These are phyloP conservation scores for Cardamine chenopodiifolia DNA, from an alignment of 345 rosid genomes.

Conservation along the genomic window DNA sequence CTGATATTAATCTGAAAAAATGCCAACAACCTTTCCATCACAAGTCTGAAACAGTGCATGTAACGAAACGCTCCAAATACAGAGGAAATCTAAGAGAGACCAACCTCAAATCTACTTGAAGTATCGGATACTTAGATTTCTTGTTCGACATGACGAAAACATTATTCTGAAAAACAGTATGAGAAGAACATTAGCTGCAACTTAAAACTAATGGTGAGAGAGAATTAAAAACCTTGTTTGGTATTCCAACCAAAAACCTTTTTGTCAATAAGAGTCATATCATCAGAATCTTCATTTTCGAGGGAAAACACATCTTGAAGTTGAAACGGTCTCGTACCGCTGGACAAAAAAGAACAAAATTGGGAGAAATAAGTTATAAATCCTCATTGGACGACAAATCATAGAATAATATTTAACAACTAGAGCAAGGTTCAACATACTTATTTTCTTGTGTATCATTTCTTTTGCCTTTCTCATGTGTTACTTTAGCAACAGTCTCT, in stretches of 20 bases:
- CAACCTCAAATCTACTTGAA: conserved; percentile 98
- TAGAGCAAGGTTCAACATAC: conserved; percentile 46
- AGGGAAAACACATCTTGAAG: conserved; percentile 90
- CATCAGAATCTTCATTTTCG: conserved; percentile 96
- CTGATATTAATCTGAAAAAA: conserved; percentile 82
- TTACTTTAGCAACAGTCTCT: conserved; percentile 94
- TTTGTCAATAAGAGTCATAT: conserved; percentile 86
- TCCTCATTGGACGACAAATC: neutral
- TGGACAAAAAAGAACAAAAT: conserved; percentile 26
- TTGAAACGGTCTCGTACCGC: conserved; percentile 83
- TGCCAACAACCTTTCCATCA: conserved; percentile 29
- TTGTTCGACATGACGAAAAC: conserved; percentile 97
- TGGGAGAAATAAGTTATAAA: neutral
- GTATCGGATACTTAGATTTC: conserved; percentile 95
- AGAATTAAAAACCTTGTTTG: neutral
- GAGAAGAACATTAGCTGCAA: conserved; percentile 28
- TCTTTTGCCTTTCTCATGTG: conserved; percentile 80
- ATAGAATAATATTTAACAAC: neutral
- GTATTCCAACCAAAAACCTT: conserved; percentile 52
- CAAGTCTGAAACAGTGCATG: conserved; percentile 25
- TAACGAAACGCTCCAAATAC: neutral
- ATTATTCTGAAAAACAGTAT: conserved; percentile 63
- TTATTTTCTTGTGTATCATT: conserved; percentile 78
- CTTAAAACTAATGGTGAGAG: conserved; percentile 1
- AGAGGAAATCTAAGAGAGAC: conserved; percentile 20